phyloP scores from a whole-genome alignment of 805 yeast genomes.

The Candida alai region DNA sequence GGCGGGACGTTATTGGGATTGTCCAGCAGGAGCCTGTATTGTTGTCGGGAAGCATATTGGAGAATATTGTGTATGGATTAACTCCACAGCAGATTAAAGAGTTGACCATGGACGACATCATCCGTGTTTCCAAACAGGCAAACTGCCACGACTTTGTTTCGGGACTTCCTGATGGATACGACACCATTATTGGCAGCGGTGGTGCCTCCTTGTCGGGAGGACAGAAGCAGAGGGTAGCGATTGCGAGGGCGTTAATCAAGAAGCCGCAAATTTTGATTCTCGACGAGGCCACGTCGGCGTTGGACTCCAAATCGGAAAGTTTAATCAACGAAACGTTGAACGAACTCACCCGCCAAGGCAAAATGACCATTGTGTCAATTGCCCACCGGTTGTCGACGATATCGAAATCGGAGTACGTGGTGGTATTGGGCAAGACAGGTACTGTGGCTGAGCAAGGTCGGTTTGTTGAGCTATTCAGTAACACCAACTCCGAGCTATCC shows the following conservation, averaged over 20 bases:
- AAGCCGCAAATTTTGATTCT: conserved; percentile 59
- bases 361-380: conserved; percentile 41
- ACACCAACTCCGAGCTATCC: conserved; percentile 39
- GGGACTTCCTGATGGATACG: conserved; percentile 57
- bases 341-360: conserved; percentile 33
- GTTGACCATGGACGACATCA: conserved; percentile 39
- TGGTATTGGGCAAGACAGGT: conserved; percentile 41
- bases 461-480: conserved; percentile 37
- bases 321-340: conserved; percentile 40
- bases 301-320: conserved; percentile 50
- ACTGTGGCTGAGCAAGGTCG: conserved; percentile 39
- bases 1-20: conserved; percentile 49
- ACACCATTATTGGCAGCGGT: conserved; percentile 52
- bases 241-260: conserved; percentile 69
- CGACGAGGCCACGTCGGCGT: conserved; percentile 69
- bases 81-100: conserved; percentile 31
- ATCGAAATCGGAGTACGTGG: conserved; percentile 40
- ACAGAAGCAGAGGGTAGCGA: conserved; percentile 73
- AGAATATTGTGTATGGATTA: conserved; percentile 53
- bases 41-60: conserved; percentile 51
- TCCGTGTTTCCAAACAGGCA: conserved; percentile 46
- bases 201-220: conserved; percentile 69
- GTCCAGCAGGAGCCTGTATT: conserved; percentile 63
- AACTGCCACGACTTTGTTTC: conserved; percentile 55
- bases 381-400: conserved; percentile 45